Percentiles rank a stretch among this genome's conserved stretches.
phyloP scores from a whole-genome alignment of 2,329 filamentous ascomycete genomes.

The Zelopaecilomyces penicillatus region DNA sequence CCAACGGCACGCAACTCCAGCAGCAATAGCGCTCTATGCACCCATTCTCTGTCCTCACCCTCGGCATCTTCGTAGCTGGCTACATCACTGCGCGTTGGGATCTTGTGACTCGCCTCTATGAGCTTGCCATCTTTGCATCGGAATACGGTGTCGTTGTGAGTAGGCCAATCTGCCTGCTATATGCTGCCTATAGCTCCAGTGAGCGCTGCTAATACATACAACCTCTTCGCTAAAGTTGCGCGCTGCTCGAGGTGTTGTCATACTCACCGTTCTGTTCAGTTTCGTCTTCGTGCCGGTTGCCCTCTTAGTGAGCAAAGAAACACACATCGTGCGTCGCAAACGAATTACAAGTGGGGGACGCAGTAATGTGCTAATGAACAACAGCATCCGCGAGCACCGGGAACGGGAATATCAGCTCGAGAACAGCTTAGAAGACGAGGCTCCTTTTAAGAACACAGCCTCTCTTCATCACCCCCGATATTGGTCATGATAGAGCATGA shows the following conservation, averaged over 20 bases:
- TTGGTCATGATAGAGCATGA: conserved; percentile 62
- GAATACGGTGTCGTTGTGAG: conserved; percentile 94
- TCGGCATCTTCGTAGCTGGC: conserved; percentile 97
- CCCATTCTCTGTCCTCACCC: conserved; percentile 91
- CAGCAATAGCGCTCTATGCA: conserved; percentile 64
- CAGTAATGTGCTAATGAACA: conserved; percentile 11
- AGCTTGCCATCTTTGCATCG: conserved; percentile 95
- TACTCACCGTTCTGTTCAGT: conserved; percentile 78
- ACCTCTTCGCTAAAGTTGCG: conserved; percentile 50
- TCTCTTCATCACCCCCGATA: conserved; percentile 18
- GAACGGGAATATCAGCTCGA: conserved; percentile 80
- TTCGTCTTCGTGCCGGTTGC: conserved; percentile 76
- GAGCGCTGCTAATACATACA: not conserved
- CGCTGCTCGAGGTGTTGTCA: conserved; percentile 73
- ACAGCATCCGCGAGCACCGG: conserved; percentile 73
- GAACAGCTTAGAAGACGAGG: conserved; percentile 91
- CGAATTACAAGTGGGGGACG: not conserved
- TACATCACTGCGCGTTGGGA: conserved; percentile 99
- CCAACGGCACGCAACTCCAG: conserved; percentile 35
- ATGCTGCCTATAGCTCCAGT: not conserved
- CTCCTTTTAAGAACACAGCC: conserved; percentile 61
- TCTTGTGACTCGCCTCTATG: conserved; percentile 91
- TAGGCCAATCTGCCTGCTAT: conserved; percentile 11
- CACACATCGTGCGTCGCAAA: conserved; percentile 56
- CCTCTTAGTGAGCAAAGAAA: conserved; percentile 72